These are phyloP conservation scores for Ambrosiella xylebori DNA, from an alignment of 2,329 filamentous ascomycete species.

Conservation along the genomic window DNA sequence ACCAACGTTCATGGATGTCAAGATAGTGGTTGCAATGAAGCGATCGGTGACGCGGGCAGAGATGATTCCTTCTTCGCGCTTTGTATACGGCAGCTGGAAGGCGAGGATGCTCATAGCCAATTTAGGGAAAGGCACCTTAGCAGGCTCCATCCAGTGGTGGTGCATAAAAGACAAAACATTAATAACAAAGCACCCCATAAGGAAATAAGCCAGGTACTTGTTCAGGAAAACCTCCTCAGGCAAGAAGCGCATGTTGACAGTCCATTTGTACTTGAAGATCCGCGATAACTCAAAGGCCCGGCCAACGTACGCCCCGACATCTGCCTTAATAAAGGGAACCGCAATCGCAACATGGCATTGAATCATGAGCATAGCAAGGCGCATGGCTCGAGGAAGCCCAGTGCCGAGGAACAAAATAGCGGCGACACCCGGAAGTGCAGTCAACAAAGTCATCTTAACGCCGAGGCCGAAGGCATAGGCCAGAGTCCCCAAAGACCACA, in stretches of 20 bases:
- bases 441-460: conserved; percentile 86
- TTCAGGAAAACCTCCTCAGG: conserved; percentile 63
- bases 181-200: conserved; percentile 47
- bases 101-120: conserved; percentile 31
- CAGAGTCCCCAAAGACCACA: conserved; percentile 56
- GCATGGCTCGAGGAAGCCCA: conserved; percentile 52
- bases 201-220: conserved; percentile 44
- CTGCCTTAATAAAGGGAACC: conserved; percentile 50
- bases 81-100: conserved; percentile 28
- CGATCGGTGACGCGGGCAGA: conserved; percentile 44
- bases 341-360: conserved; percentile 57
- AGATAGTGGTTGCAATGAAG: conserved; percentile 60
- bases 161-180: conserved; percentile 50
- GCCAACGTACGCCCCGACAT: conserved; percentile 54
- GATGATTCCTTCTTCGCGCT: conserved; percentile 37
- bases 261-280: conserved; percentile 94
- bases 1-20: conserved; percentile 62
- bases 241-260: conserved; percentile 96
- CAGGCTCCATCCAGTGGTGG: conserved; percentile 56
- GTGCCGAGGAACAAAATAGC: conserved; percentile 57
- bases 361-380: conserved; percentile 51
- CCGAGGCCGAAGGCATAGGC: conserved; percentile 65
- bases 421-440: conserved; percentile 67
- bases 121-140: conserved; percentile 37
- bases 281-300: conserved; percentile 82